phyloP scores from a whole-genome alignment of 2,329 filamentous ascomycete genomes.

The Aspergillus oerlinghausenensis region DNA sequence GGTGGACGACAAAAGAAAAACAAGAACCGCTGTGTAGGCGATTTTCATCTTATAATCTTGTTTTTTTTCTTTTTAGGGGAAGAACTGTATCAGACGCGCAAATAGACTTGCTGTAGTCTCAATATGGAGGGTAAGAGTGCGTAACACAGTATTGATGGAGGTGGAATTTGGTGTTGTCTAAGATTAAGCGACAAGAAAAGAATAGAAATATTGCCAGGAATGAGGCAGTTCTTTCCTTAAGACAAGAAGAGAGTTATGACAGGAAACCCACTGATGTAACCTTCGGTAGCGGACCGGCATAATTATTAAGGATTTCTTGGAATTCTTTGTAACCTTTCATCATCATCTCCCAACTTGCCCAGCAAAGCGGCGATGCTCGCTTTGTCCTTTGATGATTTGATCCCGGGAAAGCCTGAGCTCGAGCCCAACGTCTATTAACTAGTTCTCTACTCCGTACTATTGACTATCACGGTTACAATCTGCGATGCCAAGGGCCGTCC shows the following conservation, averaged over 20 bases:
- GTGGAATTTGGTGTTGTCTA: neutral
- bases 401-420: neutral
- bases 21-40: conserved; percentile 18
- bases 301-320: neutral
- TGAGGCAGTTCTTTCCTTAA: neutral
- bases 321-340: neutral
- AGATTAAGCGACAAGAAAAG: neutral
- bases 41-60: conserved; percentile 28
- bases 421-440: neutral
- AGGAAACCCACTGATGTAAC: neutral
- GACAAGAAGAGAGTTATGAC: neutral
- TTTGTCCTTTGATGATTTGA: too few relatives aligned
- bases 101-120: neutral
- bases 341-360: neutral
- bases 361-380: neutral
- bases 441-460: neutral
- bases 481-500: neutral
- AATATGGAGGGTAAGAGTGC: neutral
- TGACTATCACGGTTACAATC: neutral
- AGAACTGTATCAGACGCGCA: neutral
- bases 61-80: neutral
- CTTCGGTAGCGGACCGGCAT: neutral
- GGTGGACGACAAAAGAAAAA: conserved; percentile 26
- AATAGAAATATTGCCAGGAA: neutral
- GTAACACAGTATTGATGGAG: neutral